phyloP scores from a whole-genome alignment of 371 early-diverging fungal genomes.

The Capniomyces stellatus region DNA sequence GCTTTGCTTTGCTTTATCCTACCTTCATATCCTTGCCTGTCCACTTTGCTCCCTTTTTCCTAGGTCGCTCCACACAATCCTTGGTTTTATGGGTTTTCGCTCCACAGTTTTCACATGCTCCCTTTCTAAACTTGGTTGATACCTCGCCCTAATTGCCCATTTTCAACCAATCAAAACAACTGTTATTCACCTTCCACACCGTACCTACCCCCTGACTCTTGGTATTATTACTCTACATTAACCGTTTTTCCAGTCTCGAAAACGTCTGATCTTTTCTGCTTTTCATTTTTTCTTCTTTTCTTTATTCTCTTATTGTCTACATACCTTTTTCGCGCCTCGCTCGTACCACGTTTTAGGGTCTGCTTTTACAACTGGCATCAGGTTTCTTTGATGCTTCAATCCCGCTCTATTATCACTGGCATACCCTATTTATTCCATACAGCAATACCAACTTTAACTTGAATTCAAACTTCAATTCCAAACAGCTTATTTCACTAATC shows the following conservation, averaged over 20 bases:
- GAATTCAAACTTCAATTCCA: neutral
- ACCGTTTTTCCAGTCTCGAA: too few species aligned
- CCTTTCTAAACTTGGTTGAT: constrained; percentile 40
- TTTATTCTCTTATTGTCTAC: too few species aligned
- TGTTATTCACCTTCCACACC: constrained; percentile 9
- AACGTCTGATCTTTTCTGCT: too few species aligned
- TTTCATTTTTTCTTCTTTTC: too few species aligned
- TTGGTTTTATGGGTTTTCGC: constrained; percentile 83
- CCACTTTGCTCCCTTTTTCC: constrained; percentile 78
- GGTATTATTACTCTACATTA: too few species aligned
- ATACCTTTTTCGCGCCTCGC: constrained; percentile 51
- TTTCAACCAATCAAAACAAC: neutral
- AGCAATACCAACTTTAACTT: neutral
- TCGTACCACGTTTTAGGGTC: constrained; percentile 49
- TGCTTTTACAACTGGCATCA: constrained; percentile 15
- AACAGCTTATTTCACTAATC: neutral
- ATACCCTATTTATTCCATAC: constrained; percentile 39
- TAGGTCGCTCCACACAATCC: constrained; percentile 87
- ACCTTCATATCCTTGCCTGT: constrained; percentile 58
- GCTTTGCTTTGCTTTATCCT: too few species aligned
- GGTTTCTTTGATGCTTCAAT: constrained; percentile 74
- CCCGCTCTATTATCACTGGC: constrained; percentile 70
- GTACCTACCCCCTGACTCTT: too few species aligned
- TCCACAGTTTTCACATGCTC: constrained; percentile 93
- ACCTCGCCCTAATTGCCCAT: constrained; percentile 6